Evolutionary conservation across 805 yeast genomes (phyloP).

Genomic region (Candida nitratophila): DNA sequence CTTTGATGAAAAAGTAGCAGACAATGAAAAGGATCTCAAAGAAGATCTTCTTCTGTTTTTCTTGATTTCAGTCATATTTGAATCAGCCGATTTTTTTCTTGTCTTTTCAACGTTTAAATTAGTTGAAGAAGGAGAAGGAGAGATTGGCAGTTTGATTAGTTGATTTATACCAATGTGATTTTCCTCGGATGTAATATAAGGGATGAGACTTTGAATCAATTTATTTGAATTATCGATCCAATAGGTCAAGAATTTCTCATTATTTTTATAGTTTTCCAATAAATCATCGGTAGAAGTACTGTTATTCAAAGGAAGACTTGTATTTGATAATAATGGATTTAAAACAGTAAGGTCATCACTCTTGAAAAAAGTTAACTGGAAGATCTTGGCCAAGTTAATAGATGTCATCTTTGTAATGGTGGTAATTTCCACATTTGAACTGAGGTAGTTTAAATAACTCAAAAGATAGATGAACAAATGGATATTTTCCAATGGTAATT

Average conservation of each 20-base stretch:
- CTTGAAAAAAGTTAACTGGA: constrained; percentile 30
- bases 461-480: constrained; percentile 25
- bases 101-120: constrained; percentile 7
- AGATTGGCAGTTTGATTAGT: constrained; percentile 2
- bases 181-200: constrained; percentile 2
- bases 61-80: constrained; percentile 10
- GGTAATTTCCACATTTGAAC: constrained; percentile 13
- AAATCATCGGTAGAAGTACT: constrained; percentile 18
- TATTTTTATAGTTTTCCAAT: constrained; percentile 19
- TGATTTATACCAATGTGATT: constrained; percentile 5
- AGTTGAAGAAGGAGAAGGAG: background rate
- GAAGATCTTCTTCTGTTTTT: constrained; percentile 16
- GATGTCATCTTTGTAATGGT: constrained; percentile 29
- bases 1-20: constrained; percentile 14
- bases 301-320: background rate
- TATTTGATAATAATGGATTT: constrained; percentile 1
- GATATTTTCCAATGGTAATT: constrained; percentile 22
- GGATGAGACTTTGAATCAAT: constrained; percentile 7
- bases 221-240: constrained; percentile 20
- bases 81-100: constrained; percentile 4
- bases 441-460: constrained; percentile 18
- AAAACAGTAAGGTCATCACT: constrained; percentile 16
- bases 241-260: constrained; percentile 18
- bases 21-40: constrained; percentile 17
- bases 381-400: constrained; percentile 29